Conservation (phyloP, 148 eudicot species). For the Vaccinium macrocarpon region DNA sequence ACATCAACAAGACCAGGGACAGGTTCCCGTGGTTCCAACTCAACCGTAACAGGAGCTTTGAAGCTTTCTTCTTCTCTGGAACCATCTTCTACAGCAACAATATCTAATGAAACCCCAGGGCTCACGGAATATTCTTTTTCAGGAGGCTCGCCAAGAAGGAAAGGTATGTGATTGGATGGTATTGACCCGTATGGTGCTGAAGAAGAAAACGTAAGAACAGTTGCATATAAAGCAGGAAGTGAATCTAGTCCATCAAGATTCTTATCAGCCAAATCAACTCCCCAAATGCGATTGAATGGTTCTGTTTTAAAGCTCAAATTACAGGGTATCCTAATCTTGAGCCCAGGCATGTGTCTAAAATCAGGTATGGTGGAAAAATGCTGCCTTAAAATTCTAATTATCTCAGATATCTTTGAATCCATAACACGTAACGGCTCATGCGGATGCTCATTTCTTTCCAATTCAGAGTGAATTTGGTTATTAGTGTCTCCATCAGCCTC, state of each 20-base stretch:
- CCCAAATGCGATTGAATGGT: slow-evolving; percentile 54
- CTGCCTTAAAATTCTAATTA: slow-evolving; percentile 59
- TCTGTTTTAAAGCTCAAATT: slow-evolving; percentile 64
- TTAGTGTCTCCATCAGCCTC: slow-evolving; percentile 27
- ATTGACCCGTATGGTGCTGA: slow-evolving; percentile 88
- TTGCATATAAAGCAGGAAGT: slow-evolving; percentile 75
- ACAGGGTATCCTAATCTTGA: slow-evolving; percentile 76
- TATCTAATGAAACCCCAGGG: slow-evolving; percentile 42
- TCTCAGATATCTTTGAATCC: slow-evolving; percentile 82
- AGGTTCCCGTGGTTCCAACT: slow-evolving; percentile 87
- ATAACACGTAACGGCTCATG: slow-evolving; percentile 85
- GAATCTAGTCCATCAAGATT: slow-evolving; percentile 30
- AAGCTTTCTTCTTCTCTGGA: slow-evolving; percentile 29
- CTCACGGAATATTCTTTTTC: slow-evolving; percentile 23
- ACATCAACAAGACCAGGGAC: slow-evolving; percentile 84
- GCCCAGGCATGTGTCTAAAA: slow-evolving; percentile 68
- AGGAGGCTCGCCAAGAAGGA: slow-evolving; percentile 72
- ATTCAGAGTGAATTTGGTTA: slow-evolving; percentile 27
- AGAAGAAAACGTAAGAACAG: slow-evolving; percentile 73
- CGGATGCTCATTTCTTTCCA: slow-evolving; percentile 42
- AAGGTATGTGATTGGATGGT: slow-evolving; percentile 68
- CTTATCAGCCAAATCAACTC: slow-evolving; percentile 27
- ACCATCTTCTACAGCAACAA: slow-evolving; percentile 59
- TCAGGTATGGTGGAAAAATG: slow-evolving; percentile 89
- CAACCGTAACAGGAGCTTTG: slow-evolving; percentile 53